Evolutionary conservation across 768 basidiomycete genomes (phyloP), one percentile per base, ranked within the genome.

Genomic region (Brasilioporus rufonigricans): DNA sequence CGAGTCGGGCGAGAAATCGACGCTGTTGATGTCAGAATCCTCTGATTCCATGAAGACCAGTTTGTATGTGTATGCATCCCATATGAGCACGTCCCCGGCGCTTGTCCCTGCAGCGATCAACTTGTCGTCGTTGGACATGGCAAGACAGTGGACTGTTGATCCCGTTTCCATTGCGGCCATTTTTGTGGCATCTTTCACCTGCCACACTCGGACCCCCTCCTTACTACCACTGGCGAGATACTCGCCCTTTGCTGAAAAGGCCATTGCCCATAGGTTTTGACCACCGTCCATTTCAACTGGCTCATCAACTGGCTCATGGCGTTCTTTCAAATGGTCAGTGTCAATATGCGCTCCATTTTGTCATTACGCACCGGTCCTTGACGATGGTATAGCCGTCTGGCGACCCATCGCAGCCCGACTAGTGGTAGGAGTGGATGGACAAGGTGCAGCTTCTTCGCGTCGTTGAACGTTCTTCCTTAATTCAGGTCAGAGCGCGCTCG

Each of bases 1-100:
- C 10, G 27, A 18, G 44, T 45, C 29, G 18, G 47, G 47, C 7
- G 47, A 48, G 35, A 48, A 38, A 8, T 26, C 47, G 35, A 38
- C 47, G 1, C 3, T 5, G 47, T 18, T 12, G 7, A 0, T 7
- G 9, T 3, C 4, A 18, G 11, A 3, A 12, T 13, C 23, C 0
- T 36, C 1, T 27, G 26, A 8, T 18, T n/a, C n/a, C n/a, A n/a
- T 5, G 18, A 27, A n/a, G 23, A 48, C 18, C 27, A 13, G 35
- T 19, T 48, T 16, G 9, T 27, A 26, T 3, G 47, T 32, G 9
- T 19, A 11, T 32, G 44, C 31, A 16, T 45, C 29, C 44, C 44
- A 45, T 8, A 32, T 3, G 21, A 6, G 27, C 35, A 36, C 18
- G 16, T 26, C 6, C 8, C 18, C n/a, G 10, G 0, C 4, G 10